Evolutionary conservation across 768 basidiomycete genomes (phyloP), one percentile per base, ranked within the genome.

Genomic region (Naganishia friedmannii): DNA sequence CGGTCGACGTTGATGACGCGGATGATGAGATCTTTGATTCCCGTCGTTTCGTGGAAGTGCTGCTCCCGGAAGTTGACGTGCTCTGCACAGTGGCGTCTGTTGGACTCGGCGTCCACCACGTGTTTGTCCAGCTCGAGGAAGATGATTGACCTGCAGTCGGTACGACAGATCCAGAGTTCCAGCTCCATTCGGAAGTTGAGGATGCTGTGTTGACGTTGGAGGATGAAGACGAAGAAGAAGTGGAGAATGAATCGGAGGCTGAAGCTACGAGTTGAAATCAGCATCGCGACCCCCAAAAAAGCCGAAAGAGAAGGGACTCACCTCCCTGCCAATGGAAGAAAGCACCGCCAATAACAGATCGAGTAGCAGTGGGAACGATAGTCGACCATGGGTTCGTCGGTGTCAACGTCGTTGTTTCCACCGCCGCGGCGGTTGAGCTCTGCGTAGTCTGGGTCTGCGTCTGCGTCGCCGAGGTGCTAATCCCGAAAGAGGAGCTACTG

Each of bases 321-420:
- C 60, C 60, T 23, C 39, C 39, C 46, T 63, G 60, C 60, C 60
- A 63, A 21, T 63, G 60, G 28, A 63, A 63, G 9, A 63, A 45
- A 23, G 60, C 60, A 19, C 42, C 42, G 21, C 60, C 60, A 10
- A 63, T 63, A 9, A 45, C 8, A 3, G 39, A 45, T 29, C 21
- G 31, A 7, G 60, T 42, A 0, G 15, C 60, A 21, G 57, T 58
- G 7, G 57, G 57, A 29, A 34, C 26, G 34, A 58, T 21, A 23
- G 57, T 58, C 6, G 57, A 34, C 57, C 57, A 58, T 21, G 57
- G 57, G n/a, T 58, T 58, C 13, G 39, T 63, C 1, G 60, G 60
- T 7, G 28, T 53, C 51, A 53, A 9, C 10, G 51, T 54, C 17
- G 65, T 29, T n/a, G 48, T 31, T 12, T 37, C n/a, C 5, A 19